These are phyloP conservation scores for Stereum hirsutum DNA, from an alignment of 1,284 basidiomycete genomes.

Conservation along the genomic window DNA sequence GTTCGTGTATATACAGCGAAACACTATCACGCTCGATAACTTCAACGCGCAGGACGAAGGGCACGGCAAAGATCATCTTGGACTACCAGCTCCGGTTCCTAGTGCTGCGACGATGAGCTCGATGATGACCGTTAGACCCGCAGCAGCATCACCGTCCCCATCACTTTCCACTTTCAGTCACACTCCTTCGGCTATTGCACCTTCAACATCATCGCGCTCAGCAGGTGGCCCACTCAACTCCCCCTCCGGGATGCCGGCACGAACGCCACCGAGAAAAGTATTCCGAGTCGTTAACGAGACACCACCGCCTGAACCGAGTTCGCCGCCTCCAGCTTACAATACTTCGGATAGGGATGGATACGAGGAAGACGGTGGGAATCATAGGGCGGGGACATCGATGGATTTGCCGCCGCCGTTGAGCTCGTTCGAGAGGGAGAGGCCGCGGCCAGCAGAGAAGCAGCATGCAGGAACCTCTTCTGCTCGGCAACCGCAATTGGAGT, in stretches of 20 bases:
- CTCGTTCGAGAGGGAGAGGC: not conserved
- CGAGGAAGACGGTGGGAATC: not conserved
- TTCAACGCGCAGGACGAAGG: too few relatives aligned
- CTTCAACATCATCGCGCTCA: not conserved
- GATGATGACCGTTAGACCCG: not conserved
- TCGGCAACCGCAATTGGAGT: not conserved
- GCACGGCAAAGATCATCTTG: not conserved
- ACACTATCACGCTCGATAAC: not conserved
- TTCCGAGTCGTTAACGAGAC: conserved; percentile 26
- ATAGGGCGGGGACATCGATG: not conserved
- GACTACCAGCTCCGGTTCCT: conserved; percentile 2
- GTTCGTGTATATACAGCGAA: conserved; percentile 9
- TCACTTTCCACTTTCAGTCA: not conserved
- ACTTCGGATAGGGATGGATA: conserved; percentile 4
- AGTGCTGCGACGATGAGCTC: not conserved
- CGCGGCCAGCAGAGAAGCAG: not conserved
- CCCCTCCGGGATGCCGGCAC: not conserved
- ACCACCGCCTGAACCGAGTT: conserved; percentile 16
- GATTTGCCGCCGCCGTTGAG: not conserved
- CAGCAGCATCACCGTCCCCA: not conserved
- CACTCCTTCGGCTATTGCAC: not conserved
- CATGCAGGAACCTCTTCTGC: not conserved
- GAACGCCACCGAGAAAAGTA: conserved; percentile 10
- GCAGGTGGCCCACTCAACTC: not conserved
- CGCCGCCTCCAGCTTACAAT: conserved; percentile 36